A percentile compares a stretch with the other conserved stretches of the same genome.
These are phyloP conservation scores for Heritiera fomes DNA, from an alignment of 345 rosid genomes.

Conservation along the genomic window DNA sequence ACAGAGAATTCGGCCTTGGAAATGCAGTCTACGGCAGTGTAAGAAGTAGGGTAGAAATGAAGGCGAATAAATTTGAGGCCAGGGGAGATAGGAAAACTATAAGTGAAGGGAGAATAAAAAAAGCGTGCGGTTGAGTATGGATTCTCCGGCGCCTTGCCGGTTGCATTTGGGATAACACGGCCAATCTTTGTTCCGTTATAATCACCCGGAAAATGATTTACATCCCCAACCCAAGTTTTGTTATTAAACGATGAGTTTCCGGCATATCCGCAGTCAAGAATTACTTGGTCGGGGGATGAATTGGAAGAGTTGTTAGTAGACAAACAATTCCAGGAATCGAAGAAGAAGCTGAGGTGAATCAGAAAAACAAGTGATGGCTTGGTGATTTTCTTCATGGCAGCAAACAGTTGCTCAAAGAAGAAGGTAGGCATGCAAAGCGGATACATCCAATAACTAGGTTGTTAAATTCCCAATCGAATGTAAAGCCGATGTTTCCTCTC, in stretches of 20 bases:
- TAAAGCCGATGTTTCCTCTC: neutral
- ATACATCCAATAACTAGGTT: neutral
- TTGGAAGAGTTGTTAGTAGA: neutral
- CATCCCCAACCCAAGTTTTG: constrained; percentile 9
- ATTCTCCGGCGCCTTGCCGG: neutral
- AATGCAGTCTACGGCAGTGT: neutral
- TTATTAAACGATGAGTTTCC: neutral
- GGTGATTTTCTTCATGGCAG: neutral
- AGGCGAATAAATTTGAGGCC: constrained; percentile 32
- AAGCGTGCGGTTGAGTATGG: constrained; percentile 27
- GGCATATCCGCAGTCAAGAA: neutral
- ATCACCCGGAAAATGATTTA: neutral
- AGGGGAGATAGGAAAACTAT: constrained; percentile 21
- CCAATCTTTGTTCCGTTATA: neutral
- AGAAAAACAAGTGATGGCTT: neutral
- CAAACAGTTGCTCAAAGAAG: neutral
- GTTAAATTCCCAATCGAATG: neutral
- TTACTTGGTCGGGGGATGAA: neutral
- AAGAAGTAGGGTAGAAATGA: constrained; percentile 20
- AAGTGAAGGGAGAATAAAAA: constrained; percentile 28
- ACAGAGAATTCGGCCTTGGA: constrained; percentile 27
- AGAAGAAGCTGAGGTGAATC: neutral
- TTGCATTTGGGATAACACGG: neutral
- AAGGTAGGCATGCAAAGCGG: neutral
- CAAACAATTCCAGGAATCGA: neutral